Evolutionary conservation across 805 yeast species (phyloP).

Genomic region (Myxozyma lipomycoides): DNA sequence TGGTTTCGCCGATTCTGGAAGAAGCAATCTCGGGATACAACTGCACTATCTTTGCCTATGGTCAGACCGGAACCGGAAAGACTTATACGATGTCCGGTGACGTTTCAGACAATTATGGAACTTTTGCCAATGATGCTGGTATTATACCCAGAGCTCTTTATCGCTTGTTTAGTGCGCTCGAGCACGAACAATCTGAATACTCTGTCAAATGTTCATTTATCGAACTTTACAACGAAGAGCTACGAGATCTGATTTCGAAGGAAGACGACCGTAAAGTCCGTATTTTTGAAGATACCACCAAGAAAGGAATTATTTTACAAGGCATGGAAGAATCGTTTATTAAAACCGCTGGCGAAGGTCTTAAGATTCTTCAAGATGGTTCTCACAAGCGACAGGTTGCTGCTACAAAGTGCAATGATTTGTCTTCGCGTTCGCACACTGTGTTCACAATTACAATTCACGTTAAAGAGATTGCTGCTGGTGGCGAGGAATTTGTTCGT

Average conservation of each 20-base stretch:
- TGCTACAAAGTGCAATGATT: conserved; percentile 70
- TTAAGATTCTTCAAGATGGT: conserved; percentile 53
- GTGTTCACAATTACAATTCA: conserved; percentile 66
- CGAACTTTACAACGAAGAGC: conserved; percentile 83
- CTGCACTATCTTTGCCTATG: conserved; percentile 73
- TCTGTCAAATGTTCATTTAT: conserved; percentile 74
- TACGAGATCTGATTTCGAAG: conserved; percentile 61
- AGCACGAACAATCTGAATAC: conserved; percentile 47
- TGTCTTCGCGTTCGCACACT: conserved; percentile 75
- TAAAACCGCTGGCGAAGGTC: conserved; percentile 49
- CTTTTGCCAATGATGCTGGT: conserved; percentile 49
- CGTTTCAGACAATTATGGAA: conserved; percentile 27
- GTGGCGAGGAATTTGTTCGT: conserved; percentile 50
- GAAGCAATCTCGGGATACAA: conserved; percentile 76
- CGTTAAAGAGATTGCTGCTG: conserved; percentile 49
- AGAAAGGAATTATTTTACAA: conserved; percentile 48
- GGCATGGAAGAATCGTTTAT: conserved; percentile 56
- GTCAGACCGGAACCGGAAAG: conserved; percentile 77
- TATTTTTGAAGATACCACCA: conserved; percentile 50
- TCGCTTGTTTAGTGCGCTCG: conserved; percentile 51
- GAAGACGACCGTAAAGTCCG: conserved; percentile 48
- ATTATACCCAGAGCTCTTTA: conserved; percentile 58
- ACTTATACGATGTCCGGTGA: conserved; percentile 43
- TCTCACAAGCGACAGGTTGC: conserved; percentile 66
- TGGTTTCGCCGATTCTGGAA: conserved; percentile 58